Base-by-base conservation (phyloP, 1,284 basidiomycete species). In the Cystobasidium slooffiae region DNA sequence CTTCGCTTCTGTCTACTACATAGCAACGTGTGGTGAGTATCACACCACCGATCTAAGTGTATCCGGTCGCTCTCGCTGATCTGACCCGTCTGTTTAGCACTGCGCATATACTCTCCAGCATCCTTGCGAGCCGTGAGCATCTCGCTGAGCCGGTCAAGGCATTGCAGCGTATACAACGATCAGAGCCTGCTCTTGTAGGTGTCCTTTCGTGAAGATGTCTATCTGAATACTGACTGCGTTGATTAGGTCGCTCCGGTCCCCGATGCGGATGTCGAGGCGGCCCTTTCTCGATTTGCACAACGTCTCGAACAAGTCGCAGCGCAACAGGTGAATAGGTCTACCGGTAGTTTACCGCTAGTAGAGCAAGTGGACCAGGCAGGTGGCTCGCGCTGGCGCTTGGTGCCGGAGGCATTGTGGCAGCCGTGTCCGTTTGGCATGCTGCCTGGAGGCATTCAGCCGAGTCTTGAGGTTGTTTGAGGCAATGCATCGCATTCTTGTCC, bases 171-270 rank as follows among this genome's bases (percentile, higher is more conserved):
- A 44, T 67, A 20, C 37, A 72, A 22, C 49, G 51, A n/a, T 47
- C 63, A 20, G 37, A 67, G 22, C 72, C 72, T 18, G 63, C 72
- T 20, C 51, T 74, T 41, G 72, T 74, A 62, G 24, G 72, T 43
- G 18, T 55, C 16, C 37, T 24, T 22, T 39, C 22, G n/a, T 51
- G 14, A 31, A 2, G 43, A 52, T 52, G 61, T 39, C 20, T 31
- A 14, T 22, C 14, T 20, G 22, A 39, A n/a, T 31, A 14, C 18
- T 14, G n/a, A 37, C 31, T 20, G 47, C 31, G 41, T 10, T 55
- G 31, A 0, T 39, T 16, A 72, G 70, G 49, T 72, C 20, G 61
- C 63, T 14, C 49, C 61, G 6, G n/a, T 66, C n/a, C 1, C n/a
- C 6, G 55, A 72, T 49, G 39, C 44, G 8, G 61, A 51, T 22